Percentiles rank a stretch among this genome's conserved stretches.
Conservation (phyloP, 768 basidiomycete species). For the Agaricus blazei region DNA sequence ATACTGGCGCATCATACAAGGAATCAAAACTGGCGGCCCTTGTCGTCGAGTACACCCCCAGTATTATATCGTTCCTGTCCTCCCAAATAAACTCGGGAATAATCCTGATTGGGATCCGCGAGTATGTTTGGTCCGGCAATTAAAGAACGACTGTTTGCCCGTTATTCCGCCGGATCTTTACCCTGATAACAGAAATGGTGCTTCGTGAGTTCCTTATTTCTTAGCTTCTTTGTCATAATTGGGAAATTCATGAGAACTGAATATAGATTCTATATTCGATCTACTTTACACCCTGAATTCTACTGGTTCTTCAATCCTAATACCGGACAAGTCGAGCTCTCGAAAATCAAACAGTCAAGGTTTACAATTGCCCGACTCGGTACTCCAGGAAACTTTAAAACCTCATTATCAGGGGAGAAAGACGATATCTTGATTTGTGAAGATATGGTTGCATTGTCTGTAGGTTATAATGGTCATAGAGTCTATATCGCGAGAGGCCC, state of each 20-base stretch:
- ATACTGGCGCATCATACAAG: not conserved
- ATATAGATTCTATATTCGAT: conserved; percentile 1
- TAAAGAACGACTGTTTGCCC: not conserved
- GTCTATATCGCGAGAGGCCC: not conserved
- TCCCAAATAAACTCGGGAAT: not conserved
- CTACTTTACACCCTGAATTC: not conserved
- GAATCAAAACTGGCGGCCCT: not conserved
- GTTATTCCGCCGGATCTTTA: not conserved
- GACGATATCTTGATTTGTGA: conserved; percentile 1
- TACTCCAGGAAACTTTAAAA: not conserved
- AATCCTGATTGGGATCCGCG: not conserved
- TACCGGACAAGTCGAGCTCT: not conserved
- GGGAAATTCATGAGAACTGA: no score
- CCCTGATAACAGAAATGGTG: conserved; percentile 3
- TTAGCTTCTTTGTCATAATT: not conserved
- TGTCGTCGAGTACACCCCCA: not conserved
- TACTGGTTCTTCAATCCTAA: not conserved
- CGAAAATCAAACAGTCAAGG: not conserved
- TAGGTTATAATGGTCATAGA: not conserved
- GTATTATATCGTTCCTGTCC: not conserved
- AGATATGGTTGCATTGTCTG: not conserved
- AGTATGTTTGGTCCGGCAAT: not conserved
- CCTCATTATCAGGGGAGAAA: not conserved
- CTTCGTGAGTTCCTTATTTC: not conserved
- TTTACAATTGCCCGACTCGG: not conserved